phyloP scores from a whole-genome alignment of 2,329 filamentous ascomycete genomes.

The Chaetomium globosum region DNA sequence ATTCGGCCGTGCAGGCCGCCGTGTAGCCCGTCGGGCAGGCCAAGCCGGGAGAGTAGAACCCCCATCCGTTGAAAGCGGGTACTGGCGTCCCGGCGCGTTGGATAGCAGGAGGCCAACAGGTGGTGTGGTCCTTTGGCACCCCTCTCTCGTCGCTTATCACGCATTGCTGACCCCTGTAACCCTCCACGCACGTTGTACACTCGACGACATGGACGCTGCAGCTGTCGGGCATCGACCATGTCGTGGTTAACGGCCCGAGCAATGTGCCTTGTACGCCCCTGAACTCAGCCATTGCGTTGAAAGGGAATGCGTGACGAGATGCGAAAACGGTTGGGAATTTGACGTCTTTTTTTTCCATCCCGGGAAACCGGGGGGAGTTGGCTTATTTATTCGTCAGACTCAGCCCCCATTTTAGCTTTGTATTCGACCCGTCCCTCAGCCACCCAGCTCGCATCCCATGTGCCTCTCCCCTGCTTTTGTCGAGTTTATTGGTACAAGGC shows the following conservation, averaged over 20 bases:
- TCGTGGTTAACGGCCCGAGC: slow-evolving; percentile 21
- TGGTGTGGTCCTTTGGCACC: not conserved
- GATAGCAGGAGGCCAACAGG: slow-evolving; percentile 15
- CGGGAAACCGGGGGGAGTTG: no score
- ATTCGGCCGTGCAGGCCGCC: slow-evolving; percentile 20
- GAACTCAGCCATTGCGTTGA: not conserved
- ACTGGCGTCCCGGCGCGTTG: not conserved
- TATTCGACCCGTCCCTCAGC: no score
- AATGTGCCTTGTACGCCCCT: not conserved
- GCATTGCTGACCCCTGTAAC: slow-evolving; percentile 18
- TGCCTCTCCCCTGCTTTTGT: no score
- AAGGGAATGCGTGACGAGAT: not conserved
- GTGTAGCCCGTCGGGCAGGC: slow-evolving; percentile 20
- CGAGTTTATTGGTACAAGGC: no score
- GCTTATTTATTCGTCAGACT: no score
- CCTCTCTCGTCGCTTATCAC: not conserved
- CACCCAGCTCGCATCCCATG: no score
- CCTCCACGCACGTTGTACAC: not conserved
- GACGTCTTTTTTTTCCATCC: no score
- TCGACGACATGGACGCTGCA: slow-evolving; percentile 5
- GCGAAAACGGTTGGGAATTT: not conserved
- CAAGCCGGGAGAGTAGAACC: slow-evolving; percentile 21
- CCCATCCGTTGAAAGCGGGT: slow-evolving; percentile 12
- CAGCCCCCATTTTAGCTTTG: no score
- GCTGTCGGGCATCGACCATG: slow-evolving; percentile 18